A percentile compares a stretch with the other conserved stretches of the same genome.
Evolutionary conservation across 2,329 filamentous ascomycete genomes (phyloP).

Genomic region (Chalaropsis thielavioides): DNA sequence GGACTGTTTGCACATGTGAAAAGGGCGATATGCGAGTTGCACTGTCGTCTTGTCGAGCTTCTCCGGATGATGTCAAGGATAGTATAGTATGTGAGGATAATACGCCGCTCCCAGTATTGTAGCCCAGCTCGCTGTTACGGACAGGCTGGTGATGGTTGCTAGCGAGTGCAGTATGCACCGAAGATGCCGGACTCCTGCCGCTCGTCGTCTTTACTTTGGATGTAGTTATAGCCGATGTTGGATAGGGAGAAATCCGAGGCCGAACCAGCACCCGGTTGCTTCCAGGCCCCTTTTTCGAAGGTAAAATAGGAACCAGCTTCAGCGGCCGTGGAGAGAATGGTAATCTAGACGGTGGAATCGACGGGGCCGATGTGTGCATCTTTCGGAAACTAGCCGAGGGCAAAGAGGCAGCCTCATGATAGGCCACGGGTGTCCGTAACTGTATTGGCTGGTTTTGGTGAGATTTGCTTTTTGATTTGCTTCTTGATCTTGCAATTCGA

Average conservation of each 20-base stretch:
- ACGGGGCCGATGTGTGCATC: not conserved
- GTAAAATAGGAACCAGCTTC: not conserved
- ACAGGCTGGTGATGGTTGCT: too few species aligned
- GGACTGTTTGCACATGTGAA: not conserved
- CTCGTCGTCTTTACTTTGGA: not conserved
- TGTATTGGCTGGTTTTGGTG: not conserved
- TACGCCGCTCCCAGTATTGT: too few species aligned
- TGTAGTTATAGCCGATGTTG: too few species aligned
- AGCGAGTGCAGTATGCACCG: not conserved
- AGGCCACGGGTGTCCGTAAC: not conserved
- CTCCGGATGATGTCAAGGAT: not conserved
- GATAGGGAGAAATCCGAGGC: not conserved
- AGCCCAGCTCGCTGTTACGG: too few species aligned
- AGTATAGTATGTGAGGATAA: not conserved
- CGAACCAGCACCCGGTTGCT: slow-evolving; percentile 1
- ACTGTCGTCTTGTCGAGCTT: not conserved
- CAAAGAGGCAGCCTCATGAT: not conserved
- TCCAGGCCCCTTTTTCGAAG: not conserved
- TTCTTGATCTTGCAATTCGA: not conserved
- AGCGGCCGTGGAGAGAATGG: not conserved
- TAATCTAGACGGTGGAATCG: not conserved
- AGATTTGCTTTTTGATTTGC: not conserved
- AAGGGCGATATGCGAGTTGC: not conserved
- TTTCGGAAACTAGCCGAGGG: not conserved
- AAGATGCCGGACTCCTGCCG: not conserved